These are phyloP conservation scores for Telopea speciosissima DNA, from an alignment of 177 flowering plant genomes.

Conservation along the genomic window DNA sequence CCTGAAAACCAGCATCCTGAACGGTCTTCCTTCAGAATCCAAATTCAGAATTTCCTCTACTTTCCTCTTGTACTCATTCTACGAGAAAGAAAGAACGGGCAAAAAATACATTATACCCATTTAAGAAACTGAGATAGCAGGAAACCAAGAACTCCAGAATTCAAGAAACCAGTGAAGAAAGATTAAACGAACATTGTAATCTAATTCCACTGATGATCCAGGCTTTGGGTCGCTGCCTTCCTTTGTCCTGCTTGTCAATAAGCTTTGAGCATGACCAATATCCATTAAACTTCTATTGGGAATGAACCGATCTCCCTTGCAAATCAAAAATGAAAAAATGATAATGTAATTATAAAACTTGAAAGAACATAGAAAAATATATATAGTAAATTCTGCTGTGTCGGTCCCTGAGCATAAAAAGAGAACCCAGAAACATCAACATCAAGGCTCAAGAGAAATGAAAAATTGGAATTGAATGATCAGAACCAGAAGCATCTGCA, in stretches of 20 bases:
- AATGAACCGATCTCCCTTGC: slow-evolving; percentile 55
- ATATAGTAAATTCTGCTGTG: not conserved
- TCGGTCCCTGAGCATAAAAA: not conserved
- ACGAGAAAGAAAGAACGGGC: slow-evolving; percentile 2
- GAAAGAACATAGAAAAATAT: not conserved
- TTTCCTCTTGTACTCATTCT: slow-evolving; percentile 31
- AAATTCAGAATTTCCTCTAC: slow-evolving; percentile 31
- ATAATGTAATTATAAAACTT: not conserved
- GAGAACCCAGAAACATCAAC: not conserved
- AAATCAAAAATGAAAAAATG: not conserved
- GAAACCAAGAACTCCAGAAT: not conserved
- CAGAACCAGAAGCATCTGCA: not conserved
- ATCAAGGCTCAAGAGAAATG: not conserved
- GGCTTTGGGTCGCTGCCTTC: not conserved
- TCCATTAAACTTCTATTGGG: slow-evolving; percentile 63
- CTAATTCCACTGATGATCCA: slow-evolving; percentile 4
- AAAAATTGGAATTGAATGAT: not conserved
- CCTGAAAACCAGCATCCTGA: slow-evolving; percentile 50
- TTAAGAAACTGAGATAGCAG: not conserved
- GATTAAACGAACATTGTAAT: slow-evolving; percentile 18
- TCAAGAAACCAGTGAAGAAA: slow-evolving; percentile 1
- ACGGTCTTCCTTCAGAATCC: slow-evolving; percentile 50
- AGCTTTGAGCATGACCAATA: slow-evolving; percentile 43
- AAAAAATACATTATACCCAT: not conserved
- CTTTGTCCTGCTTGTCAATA: slow-evolving; percentile 26